Evolutionary conservation across 208 protist genomes (phyloP).

Genomic region (Crithidia acanthocephali): DNA sequence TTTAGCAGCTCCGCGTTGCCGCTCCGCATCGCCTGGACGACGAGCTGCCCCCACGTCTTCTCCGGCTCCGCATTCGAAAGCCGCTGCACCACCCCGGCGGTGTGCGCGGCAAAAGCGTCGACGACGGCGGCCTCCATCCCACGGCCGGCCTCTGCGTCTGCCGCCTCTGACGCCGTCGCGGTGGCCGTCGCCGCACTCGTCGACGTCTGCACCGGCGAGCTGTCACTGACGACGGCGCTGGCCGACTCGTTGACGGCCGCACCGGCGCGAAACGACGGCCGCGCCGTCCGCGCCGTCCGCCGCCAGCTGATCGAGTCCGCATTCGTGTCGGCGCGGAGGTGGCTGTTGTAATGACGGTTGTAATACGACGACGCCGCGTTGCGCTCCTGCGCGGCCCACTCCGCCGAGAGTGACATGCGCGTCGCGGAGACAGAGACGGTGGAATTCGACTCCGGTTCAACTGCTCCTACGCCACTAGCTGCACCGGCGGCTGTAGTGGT

Average conservation of each 20-base stretch:
- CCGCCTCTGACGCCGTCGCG: background rate
- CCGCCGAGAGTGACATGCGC: slow-evolving; percentile 7
- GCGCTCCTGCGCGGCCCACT: slow-evolving; percentile 11
- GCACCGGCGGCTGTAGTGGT: background rate
- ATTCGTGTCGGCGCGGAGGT: too few relatives aligned
- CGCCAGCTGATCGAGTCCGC: background rate
- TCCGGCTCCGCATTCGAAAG: background rate
- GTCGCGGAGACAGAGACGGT: slow-evolving; percentile 10
- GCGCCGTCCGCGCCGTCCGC: background rate
- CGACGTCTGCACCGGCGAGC: background rate
- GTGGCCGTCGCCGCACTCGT: background rate
- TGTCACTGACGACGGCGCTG: slow-evolving; percentile 1
- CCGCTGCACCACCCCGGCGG: background rate
- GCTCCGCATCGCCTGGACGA: slow-evolving; percentile 9
- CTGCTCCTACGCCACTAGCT: background rate
- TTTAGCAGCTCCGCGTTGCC: slow-evolving; percentile 3
- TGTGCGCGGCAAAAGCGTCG: slow-evolving; percentile 2
- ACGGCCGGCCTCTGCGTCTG: background rate
- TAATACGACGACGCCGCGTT: background rate
- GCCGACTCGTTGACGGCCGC: background rate
- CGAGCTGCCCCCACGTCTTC: slow-evolving; percentile 14
- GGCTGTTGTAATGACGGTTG: background rate
- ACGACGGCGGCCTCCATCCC: slow-evolving; percentile 7
- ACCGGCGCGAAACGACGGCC: background rate
- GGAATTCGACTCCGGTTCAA: background rate